Percentiles rank a stretch among this genome's conserved stretches.
These are phyloP conservation scores for Gyromitra esculenta DNA, from an alignment of 2,329 filamentous ascomycete genomes.

Conservation along the genomic window DNA sequence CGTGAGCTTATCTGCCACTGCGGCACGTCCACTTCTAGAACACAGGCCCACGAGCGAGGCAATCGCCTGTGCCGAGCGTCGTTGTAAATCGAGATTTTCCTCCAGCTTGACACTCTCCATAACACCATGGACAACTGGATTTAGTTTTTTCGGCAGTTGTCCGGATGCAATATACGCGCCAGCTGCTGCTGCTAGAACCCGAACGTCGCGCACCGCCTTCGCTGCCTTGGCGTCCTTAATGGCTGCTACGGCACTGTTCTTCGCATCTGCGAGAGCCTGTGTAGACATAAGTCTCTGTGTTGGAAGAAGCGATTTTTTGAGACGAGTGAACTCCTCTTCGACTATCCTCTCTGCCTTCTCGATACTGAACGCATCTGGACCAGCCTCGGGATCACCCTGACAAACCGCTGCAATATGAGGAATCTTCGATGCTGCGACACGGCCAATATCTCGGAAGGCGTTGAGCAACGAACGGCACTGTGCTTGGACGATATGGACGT, in stretches of 20 bases:
- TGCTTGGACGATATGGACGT: slow-evolving; percentile 85
- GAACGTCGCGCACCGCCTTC: slow-evolving; percentile 83
- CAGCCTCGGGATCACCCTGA: slow-evolving; percentile 90
- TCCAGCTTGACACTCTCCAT: slow-evolving; percentile 99
- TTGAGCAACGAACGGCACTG: slow-evolving; percentile 91
- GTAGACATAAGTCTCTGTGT: slow-evolving; percentile 85
- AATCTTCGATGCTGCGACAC: slow-evolving; percentile 77
- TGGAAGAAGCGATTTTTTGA: slow-evolving; percentile 88
- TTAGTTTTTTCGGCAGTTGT: slow-evolving; percentile 90
- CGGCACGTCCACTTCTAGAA: slow-evolving; percentile 78
- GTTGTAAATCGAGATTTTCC: slow-evolving; percentile 87
- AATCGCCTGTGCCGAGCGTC: slow-evolving; percentile 84
- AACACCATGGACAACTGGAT: slow-evolving; percentile 89
- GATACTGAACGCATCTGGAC: slow-evolving; percentile 90
- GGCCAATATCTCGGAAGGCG: slow-evolving; percentile 89
- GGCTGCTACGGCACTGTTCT: slow-evolving; percentile 73
- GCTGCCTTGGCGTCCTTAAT: slow-evolving; percentile 81
- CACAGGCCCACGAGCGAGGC: slow-evolving; percentile 87
- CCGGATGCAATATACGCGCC: slow-evolving; percentile 89
- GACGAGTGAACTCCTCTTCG: slow-evolving; percentile 81
- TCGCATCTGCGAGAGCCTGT: slow-evolving; percentile 80
- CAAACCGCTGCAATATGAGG: slow-evolving; percentile 88
- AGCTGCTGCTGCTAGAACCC: slow-evolving; percentile 85
- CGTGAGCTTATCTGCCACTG: slow-evolving; percentile 93
- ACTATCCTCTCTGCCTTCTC: slow-evolving; percentile 87